Conservation (phyloP, 2,329 filamentous ascomycete genomes). For the Madurella fahalii region DNA sequence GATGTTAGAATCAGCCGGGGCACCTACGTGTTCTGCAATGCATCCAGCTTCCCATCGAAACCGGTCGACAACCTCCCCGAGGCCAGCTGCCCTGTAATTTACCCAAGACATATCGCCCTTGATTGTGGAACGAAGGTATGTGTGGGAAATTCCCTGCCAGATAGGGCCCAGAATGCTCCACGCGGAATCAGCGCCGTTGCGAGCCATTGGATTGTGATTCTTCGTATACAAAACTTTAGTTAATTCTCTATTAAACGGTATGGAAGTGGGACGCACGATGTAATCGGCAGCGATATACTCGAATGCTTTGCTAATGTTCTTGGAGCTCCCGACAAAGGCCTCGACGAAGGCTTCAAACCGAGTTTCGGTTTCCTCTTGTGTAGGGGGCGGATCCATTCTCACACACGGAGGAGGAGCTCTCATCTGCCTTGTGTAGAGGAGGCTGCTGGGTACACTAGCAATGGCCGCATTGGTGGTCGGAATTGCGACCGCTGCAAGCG, state of each 20-base stretch:
- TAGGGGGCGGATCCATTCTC: conserved; percentile 10
- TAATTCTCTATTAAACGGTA: not conserved
- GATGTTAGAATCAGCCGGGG: not conserved
- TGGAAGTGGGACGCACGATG: conserved; percentile 11
- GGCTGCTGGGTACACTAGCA: too few relatives aligned
- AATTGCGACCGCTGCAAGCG: conserved; percentile 5
- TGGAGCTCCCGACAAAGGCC: conserved; percentile 16
- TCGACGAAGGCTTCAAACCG: conserved; percentile 18
- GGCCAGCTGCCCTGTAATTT: conserved; percentile 8
- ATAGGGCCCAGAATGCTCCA: conserved; percentile 17
- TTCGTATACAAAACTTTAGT: not conserved
- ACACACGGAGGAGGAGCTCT: conserved; percentile 16
- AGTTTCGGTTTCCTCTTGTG: conserved; percentile 9
- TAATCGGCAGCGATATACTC: conserved; percentile 19
- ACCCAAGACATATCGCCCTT: conserved; percentile 20
- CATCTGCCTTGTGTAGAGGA: not conserved
- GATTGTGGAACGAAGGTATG: conserved; percentile 14
- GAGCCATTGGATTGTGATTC: conserved; percentile 19
- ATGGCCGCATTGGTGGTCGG: not conserved
- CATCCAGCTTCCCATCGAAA: conserved; percentile 20
- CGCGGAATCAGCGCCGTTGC: conserved; percentile 13
- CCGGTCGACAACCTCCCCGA: conserved; percentile 18
- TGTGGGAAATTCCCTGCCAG: conserved; percentile 7
- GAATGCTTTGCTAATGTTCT: conserved; percentile 19
- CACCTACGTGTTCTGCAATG: conserved; percentile 19